Percentiles rank a stretch among this genome's conserved stretches.
Conservation (phyloP, 352 stramenopile genomes). For the Sclerospora graminicola region DNA sequence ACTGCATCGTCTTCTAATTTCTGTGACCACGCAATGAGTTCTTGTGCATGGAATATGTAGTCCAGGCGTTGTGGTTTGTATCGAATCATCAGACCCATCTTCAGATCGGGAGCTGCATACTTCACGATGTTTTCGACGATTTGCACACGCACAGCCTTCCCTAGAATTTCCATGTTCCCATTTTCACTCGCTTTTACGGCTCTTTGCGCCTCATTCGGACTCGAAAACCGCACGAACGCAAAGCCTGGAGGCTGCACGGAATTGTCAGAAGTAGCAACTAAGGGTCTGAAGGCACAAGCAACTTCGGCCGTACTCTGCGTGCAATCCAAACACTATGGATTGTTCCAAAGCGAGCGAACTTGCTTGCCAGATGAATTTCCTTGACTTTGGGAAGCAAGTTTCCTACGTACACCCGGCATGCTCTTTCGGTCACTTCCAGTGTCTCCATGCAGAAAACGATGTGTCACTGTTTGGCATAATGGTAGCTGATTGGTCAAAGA, state of each 20-base stretch:
- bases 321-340: conserved; percentile 72
- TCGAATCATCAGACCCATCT: too few relatives aligned
- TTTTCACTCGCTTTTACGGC: conserved; percentile 36
- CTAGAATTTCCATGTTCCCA: conserved; percentile 47
- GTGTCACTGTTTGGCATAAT: too few relatives aligned
- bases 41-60: too few relatives aligned
- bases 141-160: conserved; percentile 65
- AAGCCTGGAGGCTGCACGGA: conserved; percentile 57
- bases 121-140: too few relatives aligned
- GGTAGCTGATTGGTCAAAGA: too few relatives aligned
- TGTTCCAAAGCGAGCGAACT: conserved; percentile 51
- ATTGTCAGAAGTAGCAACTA: conserved; percentile 8
- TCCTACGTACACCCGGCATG: conserved; percentile 60
- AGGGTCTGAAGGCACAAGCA: not conserved
- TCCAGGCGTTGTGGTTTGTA: too few relatives aligned
- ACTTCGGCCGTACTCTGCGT: conserved; percentile 35
- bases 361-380: conserved; percentile 46
- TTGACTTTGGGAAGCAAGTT: conserved; percentile 66
- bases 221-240: conserved; percentile 62
- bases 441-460: too few relatives aligned
- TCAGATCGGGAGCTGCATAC: too few relatives aligned
- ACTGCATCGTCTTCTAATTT: too few relatives aligned
- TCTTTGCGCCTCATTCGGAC: conserved; percentile 27
- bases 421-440: conserved; percentile 11
- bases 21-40: too few relatives aligned